Conservation (phyloP, 2,329 filamentous ascomycete species). For the Alternaria longipes region DNA sequence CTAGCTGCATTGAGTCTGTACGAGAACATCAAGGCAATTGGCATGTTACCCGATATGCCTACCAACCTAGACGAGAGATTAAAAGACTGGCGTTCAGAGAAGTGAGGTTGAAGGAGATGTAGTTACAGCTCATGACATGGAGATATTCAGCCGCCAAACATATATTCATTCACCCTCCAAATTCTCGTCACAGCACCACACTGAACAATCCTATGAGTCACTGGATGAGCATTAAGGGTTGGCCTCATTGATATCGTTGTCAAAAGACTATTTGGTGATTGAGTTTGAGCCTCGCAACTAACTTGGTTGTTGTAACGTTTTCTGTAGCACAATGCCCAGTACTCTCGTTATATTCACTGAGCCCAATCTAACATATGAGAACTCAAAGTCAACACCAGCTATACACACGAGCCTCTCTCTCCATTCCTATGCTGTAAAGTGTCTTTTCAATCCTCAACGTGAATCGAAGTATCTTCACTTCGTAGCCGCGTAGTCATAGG, state of each 20-base stretch:
- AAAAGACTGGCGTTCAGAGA: neutral
- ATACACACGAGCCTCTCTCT: neutral
- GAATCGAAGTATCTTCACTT: neutral
- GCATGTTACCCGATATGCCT: slow-evolving; percentile 48
- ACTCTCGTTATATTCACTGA: neutral
- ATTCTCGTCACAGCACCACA: neutral
- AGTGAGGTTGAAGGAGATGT: neutral
- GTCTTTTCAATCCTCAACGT: neutral
- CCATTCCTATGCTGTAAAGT: neutral
- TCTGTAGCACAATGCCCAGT: neutral
- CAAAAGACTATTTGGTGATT: neutral
- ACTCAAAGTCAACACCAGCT: neutral
- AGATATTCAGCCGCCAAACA: neutral
- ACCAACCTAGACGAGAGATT: slow-evolving; percentile 24
- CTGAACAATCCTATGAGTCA: neutral
- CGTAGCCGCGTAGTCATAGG: neutral
- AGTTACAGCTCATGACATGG: neutral
- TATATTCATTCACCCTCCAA: neutral
- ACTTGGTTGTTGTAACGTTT: neutral
- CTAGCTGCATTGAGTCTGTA: slow-evolving; percentile 66
- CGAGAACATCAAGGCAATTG: slow-evolving; percentile 60
- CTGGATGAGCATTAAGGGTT: neutral
- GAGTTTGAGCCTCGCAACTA: neutral
- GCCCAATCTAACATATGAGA: neutral
- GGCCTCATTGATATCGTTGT: neutral